A percentile compares a stretch with the other conserved stretches of the same genome.
Conservation (phyloP, 352 stramenopile genomes). For the Globisporangium orthogonon region DNA sequence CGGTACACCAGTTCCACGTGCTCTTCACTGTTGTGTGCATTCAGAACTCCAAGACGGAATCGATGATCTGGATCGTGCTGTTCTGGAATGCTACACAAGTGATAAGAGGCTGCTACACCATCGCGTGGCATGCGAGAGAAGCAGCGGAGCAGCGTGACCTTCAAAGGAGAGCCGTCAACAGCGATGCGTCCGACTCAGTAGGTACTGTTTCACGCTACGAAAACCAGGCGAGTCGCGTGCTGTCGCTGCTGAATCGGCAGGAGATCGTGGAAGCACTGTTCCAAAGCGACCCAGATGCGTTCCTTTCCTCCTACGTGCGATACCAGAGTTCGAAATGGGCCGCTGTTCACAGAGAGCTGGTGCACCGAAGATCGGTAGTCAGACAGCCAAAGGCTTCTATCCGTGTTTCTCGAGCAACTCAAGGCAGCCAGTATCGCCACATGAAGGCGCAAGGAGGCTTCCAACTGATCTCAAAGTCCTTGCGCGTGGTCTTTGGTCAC, state of each 20-base stretch:
- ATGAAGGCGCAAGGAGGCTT: background rate
- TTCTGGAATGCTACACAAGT: slow-evolving; percentile 10
- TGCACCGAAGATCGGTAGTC: background rate
- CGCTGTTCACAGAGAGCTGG: background rate
- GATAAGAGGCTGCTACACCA: background rate
- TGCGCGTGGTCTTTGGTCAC: background rate
- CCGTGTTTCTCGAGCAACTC: background rate
- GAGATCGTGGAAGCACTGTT: background rate
- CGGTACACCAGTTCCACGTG: slow-evolving; percentile 26
- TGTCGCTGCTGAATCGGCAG: background rate
- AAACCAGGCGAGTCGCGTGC: background rate
- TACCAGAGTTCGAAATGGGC: slow-evolving; percentile 4
- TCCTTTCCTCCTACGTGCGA: slow-evolving; percentile 1
- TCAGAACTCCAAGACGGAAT: slow-evolving; percentile 27
- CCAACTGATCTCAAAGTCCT: background rate
- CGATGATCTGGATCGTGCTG: slow-evolving; percentile 19
- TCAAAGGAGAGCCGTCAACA: background rate
- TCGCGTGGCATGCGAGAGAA: background rate
- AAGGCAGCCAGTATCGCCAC: too few relatives aligned
- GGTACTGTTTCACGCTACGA: background rate
- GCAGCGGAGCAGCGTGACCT: background rate
- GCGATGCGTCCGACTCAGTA: background rate
- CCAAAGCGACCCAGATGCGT: background rate
- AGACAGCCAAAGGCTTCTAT: too few relatives aligned
- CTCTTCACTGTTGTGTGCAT: slow-evolving; percentile 31